Percentiles rank a stretch among this genome's conserved stretches.
Conservation (phyloP, 345 rosid species). For the Cochlearia excelsa region DNA sequence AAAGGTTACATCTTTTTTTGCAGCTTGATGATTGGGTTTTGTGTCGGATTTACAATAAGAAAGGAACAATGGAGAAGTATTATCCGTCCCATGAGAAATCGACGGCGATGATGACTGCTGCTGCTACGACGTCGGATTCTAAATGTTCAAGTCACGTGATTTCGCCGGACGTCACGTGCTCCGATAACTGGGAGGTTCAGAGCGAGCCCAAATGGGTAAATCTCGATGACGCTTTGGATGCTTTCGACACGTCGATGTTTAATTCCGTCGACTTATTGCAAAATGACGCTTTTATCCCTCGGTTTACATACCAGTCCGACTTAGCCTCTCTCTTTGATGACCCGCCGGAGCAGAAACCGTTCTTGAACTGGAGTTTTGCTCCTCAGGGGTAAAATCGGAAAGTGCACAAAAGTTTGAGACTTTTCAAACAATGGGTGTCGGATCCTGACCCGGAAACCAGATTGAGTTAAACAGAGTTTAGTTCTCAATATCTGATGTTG, state of each 20-base stretch:
- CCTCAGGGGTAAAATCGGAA: slow-evolving; percentile 1
- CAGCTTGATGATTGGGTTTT: slow-evolving; percentile 92
- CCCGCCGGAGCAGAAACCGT: slow-evolving; percentile 28
- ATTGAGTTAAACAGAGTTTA: slow-evolving; percentile 38
- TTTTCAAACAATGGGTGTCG: slow-evolving; percentile 30
- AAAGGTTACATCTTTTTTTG: not conserved
- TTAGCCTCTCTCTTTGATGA: slow-evolving; percentile 22
- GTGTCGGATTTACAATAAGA: slow-evolving; percentile 84
- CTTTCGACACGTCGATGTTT: slow-evolving; percentile 36
- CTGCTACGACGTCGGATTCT: slow-evolving; percentile 34
- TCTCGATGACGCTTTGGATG: slow-evolving; percentile 30
- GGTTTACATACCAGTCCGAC: slow-evolving; percentile 39
- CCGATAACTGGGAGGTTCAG: slow-evolving; percentile 55
- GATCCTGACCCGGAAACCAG: slow-evolving; percentile 34
- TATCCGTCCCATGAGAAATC: slow-evolving; percentile 27
- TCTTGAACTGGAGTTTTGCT: slow-evolving; percentile 28
- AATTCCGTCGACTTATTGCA: slow-evolving; percentile 38
- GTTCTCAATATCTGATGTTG: slow-evolving; percentile 48
- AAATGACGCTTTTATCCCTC: slow-evolving; percentile 52
- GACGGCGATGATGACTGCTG: slow-evolving; percentile 11
- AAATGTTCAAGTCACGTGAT: slow-evolving; percentile 68
- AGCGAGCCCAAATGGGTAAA: slow-evolving; percentile 50
- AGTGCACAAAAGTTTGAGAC: not conserved
- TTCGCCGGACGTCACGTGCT: slow-evolving; percentile 48
- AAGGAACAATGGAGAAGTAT: slow-evolving; percentile 63